Base-by-base conservation (phyloP, 306 rosid species). In the Bauhinia variegata region DNA sequence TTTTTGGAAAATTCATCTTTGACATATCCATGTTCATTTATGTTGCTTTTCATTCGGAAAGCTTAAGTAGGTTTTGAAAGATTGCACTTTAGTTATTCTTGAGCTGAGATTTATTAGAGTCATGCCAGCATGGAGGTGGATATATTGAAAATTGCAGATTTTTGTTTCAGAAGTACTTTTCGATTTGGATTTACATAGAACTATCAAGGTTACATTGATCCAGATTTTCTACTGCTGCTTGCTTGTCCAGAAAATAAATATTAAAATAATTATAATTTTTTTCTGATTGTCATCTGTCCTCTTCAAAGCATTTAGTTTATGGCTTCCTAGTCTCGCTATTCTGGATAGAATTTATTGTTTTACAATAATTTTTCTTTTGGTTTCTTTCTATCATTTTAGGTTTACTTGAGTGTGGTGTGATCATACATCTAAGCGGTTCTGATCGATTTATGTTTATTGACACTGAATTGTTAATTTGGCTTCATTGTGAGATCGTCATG, bases 221-320 rank as follows among this genome's bases (percentile, higher is more conserved):
- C 14, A 0, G 36, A 23, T 56, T 70, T 49, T 31, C 41, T 30
- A 33, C 59, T 71, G 34, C 65, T 60, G 70, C 23, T 60, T 67
- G 16, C 23, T 65, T 58, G 23, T 32, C 57, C 15, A 17, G 47
- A 16, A n/a, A 16, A 14, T 16, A 6, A 49, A 64, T 64, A 11
- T 12, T 28, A 32, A 41, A 53, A 62, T 73, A 6, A 15, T 30
- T 31, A 31, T 16, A 63, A 16, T 42, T 30, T 16, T 10, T 49
- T 54, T 18, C 5, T 49, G 37, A 16, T 47, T 67, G 43, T 23
- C 5, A 11, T 62, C 11, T 66, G 67, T 39, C 56, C 65, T 59
- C 66, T 55, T 42, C 63, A 38, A 63, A 72, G 36, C 16, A 23
- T 52, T 46, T 16, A 44, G 57, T 33, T 58, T 53, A 47, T 23